Evolutionary conservation across 2,329 filamentous ascomycete genomes (phyloP).

Genomic region (Ophiostoma sp.): DNA sequence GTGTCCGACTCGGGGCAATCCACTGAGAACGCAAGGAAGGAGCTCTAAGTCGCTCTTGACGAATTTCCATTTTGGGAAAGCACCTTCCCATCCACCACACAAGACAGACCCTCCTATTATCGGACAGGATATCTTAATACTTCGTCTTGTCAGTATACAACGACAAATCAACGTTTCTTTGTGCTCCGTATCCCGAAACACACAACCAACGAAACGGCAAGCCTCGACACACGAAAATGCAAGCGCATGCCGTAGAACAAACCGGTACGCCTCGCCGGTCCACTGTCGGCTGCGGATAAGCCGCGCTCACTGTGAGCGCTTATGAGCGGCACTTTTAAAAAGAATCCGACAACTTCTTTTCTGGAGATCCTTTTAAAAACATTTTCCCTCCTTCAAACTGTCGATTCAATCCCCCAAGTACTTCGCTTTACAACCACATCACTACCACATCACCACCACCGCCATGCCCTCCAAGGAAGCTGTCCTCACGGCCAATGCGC

Average conservation of each 20-base stretch:
- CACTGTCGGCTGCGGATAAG: conserved; percentile 19
- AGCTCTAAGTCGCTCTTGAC: neutral
- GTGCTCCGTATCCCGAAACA: neutral
- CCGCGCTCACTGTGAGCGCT: neutral
- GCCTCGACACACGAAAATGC: neutral
- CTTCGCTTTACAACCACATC: neutral
- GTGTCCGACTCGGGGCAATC: neutral
- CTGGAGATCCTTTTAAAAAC: neutral
- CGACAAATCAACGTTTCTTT: no score
- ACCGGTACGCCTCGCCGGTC: neutral
- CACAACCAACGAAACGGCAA: neutral
- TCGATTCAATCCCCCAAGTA: neutral
- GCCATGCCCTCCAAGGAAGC: conserved; percentile 30
- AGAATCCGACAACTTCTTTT: neutral
- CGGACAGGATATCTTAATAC: neutral
- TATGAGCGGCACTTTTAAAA: neutral
- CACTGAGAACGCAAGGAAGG: neutral
- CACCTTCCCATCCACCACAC: neutral
- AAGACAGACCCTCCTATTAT: neutral
- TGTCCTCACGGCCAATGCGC: conserved; percentile 51
- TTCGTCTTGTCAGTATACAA: no score
- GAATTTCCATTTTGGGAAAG: neutral
- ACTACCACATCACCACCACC: neutral
- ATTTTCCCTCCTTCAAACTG: neutral
- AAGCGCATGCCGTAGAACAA: neutral